Evolutionary conservation across 1,284 basidiomycete genomes (phyloP).

Genomic region (Heterobasidion irregulare): DNA sequence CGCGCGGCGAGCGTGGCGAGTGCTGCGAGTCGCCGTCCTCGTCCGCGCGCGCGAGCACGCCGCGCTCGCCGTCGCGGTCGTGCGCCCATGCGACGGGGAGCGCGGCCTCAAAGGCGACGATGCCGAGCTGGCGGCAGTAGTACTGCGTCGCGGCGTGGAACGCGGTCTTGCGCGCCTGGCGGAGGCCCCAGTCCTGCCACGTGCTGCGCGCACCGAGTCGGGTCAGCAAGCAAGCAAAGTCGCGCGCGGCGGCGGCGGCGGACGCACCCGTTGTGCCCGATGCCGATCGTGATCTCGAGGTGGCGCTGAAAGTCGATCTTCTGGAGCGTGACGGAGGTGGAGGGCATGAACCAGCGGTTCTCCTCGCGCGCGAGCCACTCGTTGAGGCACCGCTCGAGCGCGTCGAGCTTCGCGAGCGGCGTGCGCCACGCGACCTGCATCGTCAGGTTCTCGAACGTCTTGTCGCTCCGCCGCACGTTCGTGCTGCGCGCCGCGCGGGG

Average conservation of each 20-base stretch:
- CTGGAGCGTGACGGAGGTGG: conserved; percentile 53
- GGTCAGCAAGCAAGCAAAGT: background rate
- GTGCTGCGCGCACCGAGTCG: background rate
- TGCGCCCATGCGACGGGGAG: conserved; percentile 47
- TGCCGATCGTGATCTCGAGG: conserved; percentile 58
- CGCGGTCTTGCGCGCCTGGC: conserved; percentile 52
- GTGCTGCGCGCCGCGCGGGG: conserved; percentile 29
- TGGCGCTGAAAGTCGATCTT: conserved; percentile 55
- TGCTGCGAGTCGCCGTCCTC: conserved; percentile 24
- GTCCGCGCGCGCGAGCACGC: too few relatives aligned
- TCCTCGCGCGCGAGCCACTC: conserved; percentile 69
- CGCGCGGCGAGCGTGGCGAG: background rate
- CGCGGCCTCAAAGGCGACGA: conserved; percentile 49
- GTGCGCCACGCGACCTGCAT: conserved; percentile 72
- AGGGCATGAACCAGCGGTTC: conserved; percentile 67
- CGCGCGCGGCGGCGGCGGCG: background rate
- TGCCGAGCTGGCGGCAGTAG: conserved; percentile 60
- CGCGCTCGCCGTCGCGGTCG: conserved; percentile 5
- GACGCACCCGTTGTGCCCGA: conserved; percentile 59
- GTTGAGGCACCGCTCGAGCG: conserved; percentile 55
- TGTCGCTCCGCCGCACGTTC: conserved; percentile 65
- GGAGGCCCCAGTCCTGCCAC: conserved; percentile 51
- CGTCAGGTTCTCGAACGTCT: conserved; percentile 57
- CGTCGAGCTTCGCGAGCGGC: conserved; percentile 59
- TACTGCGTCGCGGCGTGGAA: conserved; percentile 71